Percentiles rank a stretch among this genome's conserved stretches.
Evolutionary conservation across 2,329 filamentous ascomycete genomes (phyloP).

Genomic region (Aspergillus phoenicis): DNA sequence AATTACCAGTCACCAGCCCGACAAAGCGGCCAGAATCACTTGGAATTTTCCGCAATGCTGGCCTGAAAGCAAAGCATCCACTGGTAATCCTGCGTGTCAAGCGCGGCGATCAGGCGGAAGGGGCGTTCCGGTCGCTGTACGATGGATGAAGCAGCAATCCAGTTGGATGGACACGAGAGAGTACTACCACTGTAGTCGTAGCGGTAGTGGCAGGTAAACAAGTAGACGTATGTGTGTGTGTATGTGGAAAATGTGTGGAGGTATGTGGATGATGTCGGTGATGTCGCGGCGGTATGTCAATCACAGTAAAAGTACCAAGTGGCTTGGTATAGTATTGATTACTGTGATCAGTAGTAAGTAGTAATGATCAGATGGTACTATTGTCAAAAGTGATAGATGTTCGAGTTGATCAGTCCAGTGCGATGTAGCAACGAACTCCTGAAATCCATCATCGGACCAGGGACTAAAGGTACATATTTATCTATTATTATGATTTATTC

Average conservation of each 20-base stretch:
- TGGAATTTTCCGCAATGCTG: constrained; percentile 18
- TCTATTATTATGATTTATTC: constrained; percentile 3
- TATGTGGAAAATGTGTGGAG: not conserved
- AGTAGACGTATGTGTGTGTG: no score
- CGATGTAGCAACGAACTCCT: not conserved
- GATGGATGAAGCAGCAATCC: constrained; percentile 14
- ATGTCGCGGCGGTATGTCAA: not conserved
- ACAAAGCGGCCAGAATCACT: constrained; percentile 10
- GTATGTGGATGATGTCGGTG: not conserved
- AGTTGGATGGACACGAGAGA: constrained; percentile 3
- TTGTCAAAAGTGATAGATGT: no score
- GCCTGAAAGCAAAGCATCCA: constrained; percentile 16
- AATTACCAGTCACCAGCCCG: constrained; percentile 18
- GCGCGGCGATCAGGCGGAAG: constrained; percentile 28
- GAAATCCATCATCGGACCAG: not conserved
- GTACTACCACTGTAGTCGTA: not conserved
- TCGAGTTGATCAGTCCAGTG: constrained; percentile 18
- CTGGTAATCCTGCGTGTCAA: constrained; percentile 23
- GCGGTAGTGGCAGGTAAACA: no score
- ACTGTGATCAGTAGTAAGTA: no score
- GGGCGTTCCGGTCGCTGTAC: constrained; percentile 23
- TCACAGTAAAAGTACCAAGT: no score
- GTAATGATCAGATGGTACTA: no score
- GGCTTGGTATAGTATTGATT: no score
- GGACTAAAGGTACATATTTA: not conserved